Evolutionary conservation across 257 asterid species (phyloP).

Genomic region (Anisodus tanguticus): DNA sequence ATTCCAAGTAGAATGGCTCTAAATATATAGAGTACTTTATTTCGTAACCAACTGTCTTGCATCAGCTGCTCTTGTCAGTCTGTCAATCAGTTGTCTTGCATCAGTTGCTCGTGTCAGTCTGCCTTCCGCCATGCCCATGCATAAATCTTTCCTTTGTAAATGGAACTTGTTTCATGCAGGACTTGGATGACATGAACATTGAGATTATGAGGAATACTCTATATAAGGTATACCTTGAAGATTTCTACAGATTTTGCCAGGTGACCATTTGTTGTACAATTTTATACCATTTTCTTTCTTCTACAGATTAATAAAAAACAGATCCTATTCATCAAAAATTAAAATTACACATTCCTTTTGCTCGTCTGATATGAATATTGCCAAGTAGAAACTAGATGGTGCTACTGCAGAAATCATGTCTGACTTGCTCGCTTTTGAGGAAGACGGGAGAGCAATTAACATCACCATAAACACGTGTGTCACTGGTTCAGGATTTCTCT

Average conservation of each 20-base stretch:
- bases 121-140: not conserved
- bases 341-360: not conserved
- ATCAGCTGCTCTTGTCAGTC: not conserved
- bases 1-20: not conserved
- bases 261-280: constrained; percentile 39
- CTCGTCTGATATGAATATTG: constrained; percentile 35
- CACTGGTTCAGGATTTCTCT: not conserved
- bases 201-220: constrained; percentile 93
- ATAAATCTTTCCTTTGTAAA: not conserved
- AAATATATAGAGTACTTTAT: not conserved
- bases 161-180: constrained; percentile 45
- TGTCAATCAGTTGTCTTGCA: not conserved
- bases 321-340: not conserved
- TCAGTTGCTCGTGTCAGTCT: not conserved
- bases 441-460: constrained; percentile 92
- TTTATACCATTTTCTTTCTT: constrained; percentile 23
- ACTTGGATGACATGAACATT: no score
- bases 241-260: constrained; percentile 84
- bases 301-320: not conserved
- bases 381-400: constrained; percentile 76
- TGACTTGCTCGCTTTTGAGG: constrained; percentile 84
- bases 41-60: not conserved
- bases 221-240: constrained; percentile 92
- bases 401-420: constrained; percentile 94
- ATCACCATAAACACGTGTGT: constrained; percentile 84